phyloP scores from a whole-genome alignment of 2,329 filamentous ascomycete species.

The Xylariaceae sp. region DNA sequence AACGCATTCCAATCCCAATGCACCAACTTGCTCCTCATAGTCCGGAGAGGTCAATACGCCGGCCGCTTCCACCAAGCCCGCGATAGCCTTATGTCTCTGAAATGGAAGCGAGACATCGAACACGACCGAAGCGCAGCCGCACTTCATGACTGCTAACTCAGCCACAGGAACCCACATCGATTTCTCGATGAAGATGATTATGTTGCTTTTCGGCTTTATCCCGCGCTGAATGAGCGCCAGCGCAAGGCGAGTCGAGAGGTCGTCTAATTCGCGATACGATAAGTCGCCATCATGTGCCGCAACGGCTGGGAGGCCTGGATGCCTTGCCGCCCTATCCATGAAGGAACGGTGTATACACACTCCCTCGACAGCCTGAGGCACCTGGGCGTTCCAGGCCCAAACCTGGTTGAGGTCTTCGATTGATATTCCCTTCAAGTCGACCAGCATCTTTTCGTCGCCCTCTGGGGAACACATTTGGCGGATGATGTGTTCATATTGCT shows the following conservation, averaged over 20 bases:
- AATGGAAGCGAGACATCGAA: not conserved
- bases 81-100: not conserved
- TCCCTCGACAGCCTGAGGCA: not conserved
- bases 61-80: not conserved
- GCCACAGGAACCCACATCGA: slow-evolving; percentile 6
- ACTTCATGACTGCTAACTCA: slow-evolving; percentile 5
- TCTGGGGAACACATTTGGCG: not conserved
- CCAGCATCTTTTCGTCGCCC: not conserved
- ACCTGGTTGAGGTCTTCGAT: not conserved
- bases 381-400: not conserved
- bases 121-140: not conserved
- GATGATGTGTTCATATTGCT: not conserved
- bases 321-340: not conserved
- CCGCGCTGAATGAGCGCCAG: not conserved
- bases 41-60: not conserved
- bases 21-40: not conserved
- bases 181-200: slow-evolving; percentile 11
- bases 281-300: slow-evolving; percentile 6
- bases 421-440: not conserved
- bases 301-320: slow-evolving; percentile 6
- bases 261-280: slow-evolving; percentile 4
- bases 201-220: not conserved
- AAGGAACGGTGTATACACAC: not conserved
- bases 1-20: not conserved
- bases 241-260: slow-evolving; percentile 4